These are phyloP conservation scores for Ustilago hordei DNA, from an alignment of 1,284 basidiomycete species.

Conservation along the genomic window DNA sequence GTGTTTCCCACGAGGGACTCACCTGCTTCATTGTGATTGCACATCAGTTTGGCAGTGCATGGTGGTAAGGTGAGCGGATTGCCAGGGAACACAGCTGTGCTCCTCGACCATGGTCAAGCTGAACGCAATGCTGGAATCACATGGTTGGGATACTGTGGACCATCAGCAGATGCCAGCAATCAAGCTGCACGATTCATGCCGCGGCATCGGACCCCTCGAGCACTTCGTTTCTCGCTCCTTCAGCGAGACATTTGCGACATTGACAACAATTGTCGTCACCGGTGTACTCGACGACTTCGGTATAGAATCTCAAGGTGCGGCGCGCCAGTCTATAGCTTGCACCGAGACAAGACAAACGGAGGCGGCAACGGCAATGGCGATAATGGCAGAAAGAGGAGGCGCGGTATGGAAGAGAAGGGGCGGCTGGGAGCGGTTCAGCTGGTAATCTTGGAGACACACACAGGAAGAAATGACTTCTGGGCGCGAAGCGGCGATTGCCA, in stretches of 20 bases:
- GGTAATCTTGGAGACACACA: background rate
- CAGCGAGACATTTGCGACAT: constrained; percentile 2
- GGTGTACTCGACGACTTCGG: background rate
- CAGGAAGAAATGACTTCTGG: background rate
- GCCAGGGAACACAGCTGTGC: background rate
- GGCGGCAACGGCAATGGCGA: background rate
- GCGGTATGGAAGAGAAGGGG: background rate
- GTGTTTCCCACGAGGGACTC: constrained; percentile 11
- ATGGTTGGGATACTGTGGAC: background rate
- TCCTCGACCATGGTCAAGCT: background rate
- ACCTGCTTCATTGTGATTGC: background rate
- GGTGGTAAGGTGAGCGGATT: background rate
- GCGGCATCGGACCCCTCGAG: background rate
- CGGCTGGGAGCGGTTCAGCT: constrained; percentile 3
- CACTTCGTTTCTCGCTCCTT: background rate
- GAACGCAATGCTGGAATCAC: background rate
- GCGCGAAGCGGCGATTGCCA: constrained; percentile 8
- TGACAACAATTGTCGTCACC: background rate
- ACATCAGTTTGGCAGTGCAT: background rate
- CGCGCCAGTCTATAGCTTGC: too few species aligned
- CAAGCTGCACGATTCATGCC: constrained; percentile 3
- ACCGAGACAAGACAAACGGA: background rate
- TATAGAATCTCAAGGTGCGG: too few species aligned
- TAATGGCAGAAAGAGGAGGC: background rate
- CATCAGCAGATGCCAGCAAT: background rate